Conservation (phyloP, 2,329 filamentous ascomycete species). For the Trichophyton simii region DNA sequence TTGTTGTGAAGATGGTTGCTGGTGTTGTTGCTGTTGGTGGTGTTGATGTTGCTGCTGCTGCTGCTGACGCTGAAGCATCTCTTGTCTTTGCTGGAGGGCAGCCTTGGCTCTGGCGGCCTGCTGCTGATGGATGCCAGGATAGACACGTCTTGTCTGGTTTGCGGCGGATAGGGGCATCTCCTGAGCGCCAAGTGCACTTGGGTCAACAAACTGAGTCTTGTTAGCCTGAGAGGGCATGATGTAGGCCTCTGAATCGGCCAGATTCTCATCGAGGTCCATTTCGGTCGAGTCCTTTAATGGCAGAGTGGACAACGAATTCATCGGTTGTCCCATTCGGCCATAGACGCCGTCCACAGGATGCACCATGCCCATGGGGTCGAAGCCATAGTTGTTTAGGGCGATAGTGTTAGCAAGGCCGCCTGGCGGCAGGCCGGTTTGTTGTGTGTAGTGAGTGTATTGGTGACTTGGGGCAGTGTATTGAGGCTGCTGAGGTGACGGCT, state of each 20-base stretch:
- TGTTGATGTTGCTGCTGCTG: conserved; percentile 27
- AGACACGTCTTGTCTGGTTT: conserved; percentile 59
- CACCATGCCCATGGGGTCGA: conserved; percentile 15
- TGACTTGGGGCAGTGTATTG: conserved; percentile 62
- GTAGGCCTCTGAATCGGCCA: conserved; percentile 44
- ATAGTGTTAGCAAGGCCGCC: conserved; percentile 71
- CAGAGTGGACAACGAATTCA: background rate
- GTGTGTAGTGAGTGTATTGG: conserved; percentile 88
- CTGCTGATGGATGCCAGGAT: conserved; percentile 87
- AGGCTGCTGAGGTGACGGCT: conserved; percentile 22
- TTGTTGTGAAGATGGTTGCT: conserved; percentile 35
- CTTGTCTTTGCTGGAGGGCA: conserved; percentile 52
- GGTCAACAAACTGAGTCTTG: conserved; percentile 54
- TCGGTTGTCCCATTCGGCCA: background rate
- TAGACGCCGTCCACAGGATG: conserved; percentile 2
- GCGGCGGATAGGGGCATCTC: conserved; percentile 39
- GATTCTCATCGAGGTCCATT: conserved; percentile 51
- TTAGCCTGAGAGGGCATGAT: conserved; percentile 17
- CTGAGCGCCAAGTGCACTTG: conserved; percentile 55
- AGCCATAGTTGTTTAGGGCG: conserved; percentile 49
- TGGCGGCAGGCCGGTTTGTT: conserved; percentile 84
- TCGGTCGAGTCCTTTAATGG: conserved; percentile 52
- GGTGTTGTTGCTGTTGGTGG: conserved; percentile 38
- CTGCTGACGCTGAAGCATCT: conserved; percentile 46
- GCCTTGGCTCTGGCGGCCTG: conserved; percentile 67